Conservation (phyloP, 176 grass and related monocot genomes). For the Oryza meyeriana region DNA sequence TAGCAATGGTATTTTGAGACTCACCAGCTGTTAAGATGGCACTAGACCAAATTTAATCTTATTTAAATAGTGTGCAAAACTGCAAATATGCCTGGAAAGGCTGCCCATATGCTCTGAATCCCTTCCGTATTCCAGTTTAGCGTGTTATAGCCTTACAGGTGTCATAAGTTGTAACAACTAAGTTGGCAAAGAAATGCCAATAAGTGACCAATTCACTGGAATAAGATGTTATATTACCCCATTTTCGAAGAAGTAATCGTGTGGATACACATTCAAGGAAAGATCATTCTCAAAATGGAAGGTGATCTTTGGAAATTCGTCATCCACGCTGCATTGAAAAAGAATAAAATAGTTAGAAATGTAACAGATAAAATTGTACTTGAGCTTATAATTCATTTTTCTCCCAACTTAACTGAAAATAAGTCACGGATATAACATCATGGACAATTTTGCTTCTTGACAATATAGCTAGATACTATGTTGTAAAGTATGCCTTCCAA, state of each 20-base stretch:
- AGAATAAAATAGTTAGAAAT: constrained; percentile 37
- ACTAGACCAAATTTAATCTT: neutral
- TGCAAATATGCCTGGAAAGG: neutral
- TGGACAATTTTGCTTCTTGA: constrained; percentile 1
- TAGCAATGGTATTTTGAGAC: neutral
- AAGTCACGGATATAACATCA: constrained; percentile 7
- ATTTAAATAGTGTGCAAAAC: neutral
- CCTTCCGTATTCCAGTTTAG: neutral
- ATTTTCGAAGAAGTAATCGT: constrained; percentile 97
- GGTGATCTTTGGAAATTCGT: constrained; percentile 69
- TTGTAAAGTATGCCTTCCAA: constrained; percentile 59
- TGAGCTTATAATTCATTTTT: constrained; percentile 6
- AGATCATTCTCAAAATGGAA: constrained; percentile 89
- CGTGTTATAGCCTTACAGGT: neutral
- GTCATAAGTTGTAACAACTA: neutral
- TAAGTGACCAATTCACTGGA: neutral
- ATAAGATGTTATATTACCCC: constrained; percentile 57
- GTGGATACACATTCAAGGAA: constrained; percentile 79
- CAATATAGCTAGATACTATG: constrained; percentile 13
- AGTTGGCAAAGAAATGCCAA: constrained; percentile 7
- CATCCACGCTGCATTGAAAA: constrained; percentile 75
- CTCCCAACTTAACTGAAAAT: constrained; percentile 20
- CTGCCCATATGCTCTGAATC: neutral
- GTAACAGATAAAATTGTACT: neutral
- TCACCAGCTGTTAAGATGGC: neutral